Conservation (phyloP, 2,329 filamentous ascomycete species). For the Phaeoacremonium minimum region DNA sequence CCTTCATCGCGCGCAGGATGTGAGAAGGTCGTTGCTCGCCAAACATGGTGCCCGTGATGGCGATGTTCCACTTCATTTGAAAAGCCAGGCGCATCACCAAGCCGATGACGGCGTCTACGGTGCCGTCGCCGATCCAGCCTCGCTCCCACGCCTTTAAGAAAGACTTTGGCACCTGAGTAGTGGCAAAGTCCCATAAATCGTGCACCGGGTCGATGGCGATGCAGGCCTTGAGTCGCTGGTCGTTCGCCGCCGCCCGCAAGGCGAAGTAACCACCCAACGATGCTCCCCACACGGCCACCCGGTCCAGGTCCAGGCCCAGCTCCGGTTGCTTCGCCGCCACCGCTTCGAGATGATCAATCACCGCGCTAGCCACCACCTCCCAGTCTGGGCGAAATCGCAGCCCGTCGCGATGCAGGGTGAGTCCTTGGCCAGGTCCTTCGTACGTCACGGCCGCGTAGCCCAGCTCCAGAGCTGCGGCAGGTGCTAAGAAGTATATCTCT, state of each 20-base stretch:
- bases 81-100: too few relatives aligned
- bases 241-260: conserved; percentile 32
- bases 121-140: too few relatives aligned
- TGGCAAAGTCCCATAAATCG: conserved; percentile 26
- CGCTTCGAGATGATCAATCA: conserved; percentile 23
- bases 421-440: conserved; percentile 41
- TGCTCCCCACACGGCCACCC: conserved; percentile 29
- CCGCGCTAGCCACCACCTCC: conserved; percentile 24
- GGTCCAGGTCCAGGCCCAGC: conserved; percentile 26
- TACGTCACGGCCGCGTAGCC: conserved; percentile 40
- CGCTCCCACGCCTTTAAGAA: too few relatives aligned
- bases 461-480: conserved; percentile 13
- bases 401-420: conserved; percentile 22
- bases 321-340: conserved; percentile 12
- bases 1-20: too few relatives aligned
- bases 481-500: conserved; percentile 35
- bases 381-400: conserved; percentile 29
- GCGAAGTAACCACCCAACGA: conserved; percentile 42
- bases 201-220: conserved; percentile 31
- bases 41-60: too few relatives aligned
- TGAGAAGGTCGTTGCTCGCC: too few relatives aligned
- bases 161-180: too few relatives aligned
- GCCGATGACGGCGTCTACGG: too few relatives aligned
- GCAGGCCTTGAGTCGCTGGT: conserved; percentile 37
- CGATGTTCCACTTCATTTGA: too few relatives aligned